These are phyloP conservation scores for Dactylorhiza incarnata DNA, from an alignment of 106 monocot genomes.

Conservation along the genomic window DNA sequence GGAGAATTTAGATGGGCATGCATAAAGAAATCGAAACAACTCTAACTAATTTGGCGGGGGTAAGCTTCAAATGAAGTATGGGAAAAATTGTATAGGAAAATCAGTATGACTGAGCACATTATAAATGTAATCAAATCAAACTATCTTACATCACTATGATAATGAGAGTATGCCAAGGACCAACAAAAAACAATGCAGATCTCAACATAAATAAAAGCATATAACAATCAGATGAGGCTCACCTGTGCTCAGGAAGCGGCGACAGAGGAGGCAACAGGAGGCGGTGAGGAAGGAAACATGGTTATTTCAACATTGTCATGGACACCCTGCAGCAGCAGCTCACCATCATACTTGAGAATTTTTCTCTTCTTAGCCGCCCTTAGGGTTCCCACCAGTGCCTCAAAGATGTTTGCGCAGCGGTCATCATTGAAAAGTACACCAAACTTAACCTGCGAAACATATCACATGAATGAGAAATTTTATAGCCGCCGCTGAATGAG, in stretches of 20 bases:
- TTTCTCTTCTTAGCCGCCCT: constrained; percentile 93
- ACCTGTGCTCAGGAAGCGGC: background rate
- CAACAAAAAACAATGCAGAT: no score
- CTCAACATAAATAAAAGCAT: background rate
- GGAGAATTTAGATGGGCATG: no score
- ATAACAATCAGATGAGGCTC: background rate
- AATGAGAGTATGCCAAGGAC: no score
- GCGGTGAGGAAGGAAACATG: constrained; percentile 8
- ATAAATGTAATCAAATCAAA: no score
- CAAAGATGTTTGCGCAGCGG: constrained; percentile 86
- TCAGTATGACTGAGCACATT: no score
- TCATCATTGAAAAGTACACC: constrained; percentile 90
- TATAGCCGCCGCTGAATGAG: no score
- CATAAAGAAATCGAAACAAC: no score
- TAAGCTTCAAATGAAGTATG: no score
- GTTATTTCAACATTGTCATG: constrained; percentile 93
- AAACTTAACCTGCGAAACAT: constrained; percentile 58
- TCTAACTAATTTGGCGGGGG: no score
- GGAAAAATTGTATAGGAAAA: no score
- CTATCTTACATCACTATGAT: no score
- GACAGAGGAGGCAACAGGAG: background rate
- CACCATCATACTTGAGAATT: constrained; percentile 65
- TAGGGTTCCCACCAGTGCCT: constrained; percentile 86
- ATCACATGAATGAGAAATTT: background rate
- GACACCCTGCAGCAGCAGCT: constrained; percentile 83